A percentile compares a stretch with the other conserved stretches of the same genome.
Evolutionary conservation across 2,329 filamentous ascomycete genomes (phyloP).

Genomic region (Alternaria tenuissima): DNA sequence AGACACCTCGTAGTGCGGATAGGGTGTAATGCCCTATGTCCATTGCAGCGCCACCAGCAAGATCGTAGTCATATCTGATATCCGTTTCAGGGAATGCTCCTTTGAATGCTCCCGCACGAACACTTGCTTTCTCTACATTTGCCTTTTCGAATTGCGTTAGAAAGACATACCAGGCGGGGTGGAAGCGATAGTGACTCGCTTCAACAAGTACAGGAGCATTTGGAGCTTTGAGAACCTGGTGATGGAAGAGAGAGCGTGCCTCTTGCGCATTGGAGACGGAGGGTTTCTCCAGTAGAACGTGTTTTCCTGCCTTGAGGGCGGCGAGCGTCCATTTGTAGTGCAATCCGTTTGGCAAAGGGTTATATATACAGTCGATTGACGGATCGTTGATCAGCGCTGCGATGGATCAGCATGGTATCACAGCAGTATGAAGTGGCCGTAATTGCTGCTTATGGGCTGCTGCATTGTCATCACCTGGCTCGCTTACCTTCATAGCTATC

Average conservation of each 20-base stretch:
- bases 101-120: conserved; percentile 36
- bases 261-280: conserved; percentile 55
- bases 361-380: conserved; percentile 54
- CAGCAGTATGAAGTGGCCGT: not conserved
- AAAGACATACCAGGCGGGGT: conserved; percentile 52
- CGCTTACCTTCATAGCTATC: conserved; percentile 59
- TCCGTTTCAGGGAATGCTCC: conserved; percentile 39
- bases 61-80: conserved; percentile 52
- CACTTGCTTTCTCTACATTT: conserved; percentile 45
- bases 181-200: conserved; percentile 56
- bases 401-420: not conserved
- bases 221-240: conserved; percentile 40
- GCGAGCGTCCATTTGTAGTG: conserved; percentile 55
- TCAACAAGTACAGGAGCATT: conserved; percentile 55
- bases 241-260: conserved; percentile 52
- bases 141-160: conserved; percentile 46
- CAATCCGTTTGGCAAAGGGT: conserved; percentile 56
- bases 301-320: conserved; percentile 54
- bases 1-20: conserved; percentile 35
- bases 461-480: not conserved
- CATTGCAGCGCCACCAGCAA: conserved; percentile 52
- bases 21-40: conserved; percentile 51
- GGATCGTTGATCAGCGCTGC: conserved; percentile 51
- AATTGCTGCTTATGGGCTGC: not conserved
- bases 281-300: conserved; percentile 59